These are phyloP conservation scores for Heliophila coronopifolia DNA, from an alignment of 441 rosid genomes.

Conservation along the genomic window DNA sequence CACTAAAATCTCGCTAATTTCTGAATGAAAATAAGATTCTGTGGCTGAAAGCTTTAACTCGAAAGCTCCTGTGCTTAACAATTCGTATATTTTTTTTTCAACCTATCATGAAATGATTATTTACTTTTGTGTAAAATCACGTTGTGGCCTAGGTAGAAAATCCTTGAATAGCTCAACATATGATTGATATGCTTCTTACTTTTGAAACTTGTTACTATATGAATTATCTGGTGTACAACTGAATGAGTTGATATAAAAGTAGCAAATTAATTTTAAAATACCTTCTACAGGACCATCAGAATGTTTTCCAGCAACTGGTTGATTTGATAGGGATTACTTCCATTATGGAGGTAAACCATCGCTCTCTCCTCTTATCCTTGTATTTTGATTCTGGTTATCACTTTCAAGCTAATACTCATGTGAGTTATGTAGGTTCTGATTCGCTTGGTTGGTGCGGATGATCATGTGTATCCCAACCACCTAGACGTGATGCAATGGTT, in stretches of 20 bases:
- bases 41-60: not conserved
- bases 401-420: conserved; percentile 7
- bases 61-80: not conserved
- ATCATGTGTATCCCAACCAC: conserved; percentile 87
- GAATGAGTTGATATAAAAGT: not conserved
- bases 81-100: too few species aligned
- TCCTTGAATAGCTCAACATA: not conserved
- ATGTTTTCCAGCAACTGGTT: conserved; percentile 69
- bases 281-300: conserved; percentile 69
- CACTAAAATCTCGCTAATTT: not conserved
- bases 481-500: conserved; percentile 95
- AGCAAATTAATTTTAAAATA: conserved; percentile 9
- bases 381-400: not conserved
- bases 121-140: not conserved
- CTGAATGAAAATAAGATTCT: not conserved
- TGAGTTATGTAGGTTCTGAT: conserved; percentile 65
- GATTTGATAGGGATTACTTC: conserved; percentile 95
- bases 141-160: not conserved
- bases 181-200: not conserved
- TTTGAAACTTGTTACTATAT: conserved; percentile 12
- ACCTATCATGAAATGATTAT: not conserved
- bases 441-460: conserved; percentile 93
- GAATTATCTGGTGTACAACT: conserved; percentile 5
- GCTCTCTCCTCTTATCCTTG: too few species aligned
- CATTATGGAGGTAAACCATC: conserved; percentile 77